Base-by-base conservation (phyloP, 164 flowering plant species). In the Berberis thunbergii region DNA sequence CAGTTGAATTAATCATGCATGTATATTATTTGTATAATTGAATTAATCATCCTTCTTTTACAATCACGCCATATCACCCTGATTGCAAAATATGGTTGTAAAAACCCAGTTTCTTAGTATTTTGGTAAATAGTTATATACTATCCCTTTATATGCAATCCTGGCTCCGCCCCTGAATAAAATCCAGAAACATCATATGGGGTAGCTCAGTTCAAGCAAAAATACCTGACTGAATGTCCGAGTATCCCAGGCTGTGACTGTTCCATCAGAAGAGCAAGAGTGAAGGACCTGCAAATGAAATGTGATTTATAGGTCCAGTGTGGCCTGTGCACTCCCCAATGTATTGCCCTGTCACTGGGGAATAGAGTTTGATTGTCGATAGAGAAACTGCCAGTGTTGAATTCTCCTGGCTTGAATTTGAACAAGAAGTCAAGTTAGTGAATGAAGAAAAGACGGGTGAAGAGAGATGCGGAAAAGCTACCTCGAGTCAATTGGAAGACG, bases 221-320 rank as follows among this genome's bases (percentile, higher is more conserved):
- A 48, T 45, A 90, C 98, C 96, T 91, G 85, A 9, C 74, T 80
- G 60, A 77, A 83, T 4, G 82, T 73, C 70, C 99, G 73, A 1
- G 89, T 82, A 69, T 94, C 97, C 99, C 97, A 94, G 63, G 82
- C 81, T 77, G 94, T 77, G 46, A 89, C 65, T 6, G 96, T 91
- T 1, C 89, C 86, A 73, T 91, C 99, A 59, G 96, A 86, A 11
- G 94, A 87, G 68, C 94, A 94, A 39, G 94, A 86, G 39, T 78
- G 78, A 75, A 2, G 84, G 75, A 38, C 70, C 74, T 0, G 82
- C 75, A 61, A 85, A 89, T 1, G 86, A 75, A 26, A 91, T 87
- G 1, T 86, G 80, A 55, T 91, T 84, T 63, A 94, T 81, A 4
- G 91, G 80, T 5, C 65, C 65, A 57, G 83, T 69, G 70, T 89